phyloP scores from a whole-genome alignment of 2,329 filamentous ascomycete species.

The Stachybotrys echinatus region DNA sequence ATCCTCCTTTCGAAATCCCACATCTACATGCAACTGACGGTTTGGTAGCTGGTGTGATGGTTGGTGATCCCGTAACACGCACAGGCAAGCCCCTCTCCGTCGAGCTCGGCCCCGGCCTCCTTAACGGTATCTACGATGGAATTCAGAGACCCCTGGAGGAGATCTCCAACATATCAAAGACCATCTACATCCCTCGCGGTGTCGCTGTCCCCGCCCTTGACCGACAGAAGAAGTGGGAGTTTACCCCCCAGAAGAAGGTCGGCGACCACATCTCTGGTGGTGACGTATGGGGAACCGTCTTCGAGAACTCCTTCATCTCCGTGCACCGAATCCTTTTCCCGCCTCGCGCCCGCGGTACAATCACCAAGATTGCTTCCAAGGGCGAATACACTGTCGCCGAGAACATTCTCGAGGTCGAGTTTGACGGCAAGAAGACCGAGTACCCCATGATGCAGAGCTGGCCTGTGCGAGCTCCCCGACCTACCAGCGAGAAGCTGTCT shows the following conservation, averaged over 20 bases:
- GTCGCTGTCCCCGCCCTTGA: conserved; percentile 84
- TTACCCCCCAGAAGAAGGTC: conserved; percentile 85
- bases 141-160: conserved; percentile 91
- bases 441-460: conserved; percentile 98
- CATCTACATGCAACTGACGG: conserved; percentile 12
- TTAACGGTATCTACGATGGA: conserved; percentile 99
- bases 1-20: too few species aligned
- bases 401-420: conserved; percentile 93
- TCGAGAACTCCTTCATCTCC: conserved; percentile 90
- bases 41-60: conserved; percentile 75
- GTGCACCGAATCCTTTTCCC: conserved; percentile 92
- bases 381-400: conserved; percentile 92
- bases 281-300: conserved; percentile 92
- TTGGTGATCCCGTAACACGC: conserved; percentile 85
- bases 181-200: conserved; percentile 97
- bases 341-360: conserved; percentile 82
- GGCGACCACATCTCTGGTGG: conserved; percentile 96
- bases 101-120: conserved; percentile 91
- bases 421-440: conserved; percentile 91
- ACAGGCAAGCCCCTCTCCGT: conserved; percentile 96
- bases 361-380: conserved; percentile 84
- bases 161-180: conserved; percentile 71
- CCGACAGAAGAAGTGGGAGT: conserved; percentile 93
- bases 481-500: conserved; percentile 84
- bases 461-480: conserved; percentile 94